A percentile compares a stretch with the other conserved stretches of the same genome.
Evolutionary conservation across 352 stramenopile species (phyloP).

Genomic region (Globisporangium recalcitrans): DNA sequence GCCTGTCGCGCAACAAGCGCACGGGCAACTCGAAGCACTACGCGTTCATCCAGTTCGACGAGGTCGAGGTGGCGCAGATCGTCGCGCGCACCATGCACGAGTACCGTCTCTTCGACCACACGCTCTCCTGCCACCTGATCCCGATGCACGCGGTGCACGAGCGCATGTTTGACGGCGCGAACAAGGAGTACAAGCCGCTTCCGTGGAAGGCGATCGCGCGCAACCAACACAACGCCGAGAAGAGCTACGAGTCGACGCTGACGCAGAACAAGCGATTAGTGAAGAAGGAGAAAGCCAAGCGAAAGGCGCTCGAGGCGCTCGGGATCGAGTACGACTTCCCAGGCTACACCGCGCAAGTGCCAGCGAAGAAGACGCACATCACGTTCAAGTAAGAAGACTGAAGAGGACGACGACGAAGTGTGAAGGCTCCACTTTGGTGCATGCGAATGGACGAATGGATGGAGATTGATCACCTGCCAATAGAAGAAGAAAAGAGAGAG

Average conservation of each 20-base stretch:
- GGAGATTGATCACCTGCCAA: not conserved
- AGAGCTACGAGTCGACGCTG: constrained; percentile 71
- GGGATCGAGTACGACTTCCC: constrained; percentile 87
- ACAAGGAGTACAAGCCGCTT: constrained; percentile 78
- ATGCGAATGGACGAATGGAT: not conserved
- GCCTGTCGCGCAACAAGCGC: constrained; percentile 93
- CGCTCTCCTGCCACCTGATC: constrained; percentile 92
- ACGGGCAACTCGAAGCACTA: constrained; percentile 94
- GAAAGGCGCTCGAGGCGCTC: constrained; percentile 61
- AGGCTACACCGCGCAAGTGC: constrained; percentile 59
- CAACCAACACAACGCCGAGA: constrained; percentile 74
- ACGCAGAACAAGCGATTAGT: constrained; percentile 68
- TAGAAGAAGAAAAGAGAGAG: constrained; percentile 2
- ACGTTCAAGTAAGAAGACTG: constrained; percentile 40
- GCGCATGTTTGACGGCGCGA: constrained; percentile 82
- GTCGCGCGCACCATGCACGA: constrained; percentile 94
- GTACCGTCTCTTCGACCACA: constrained; percentile 93
- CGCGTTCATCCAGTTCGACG: constrained; percentile 95
- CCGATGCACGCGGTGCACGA: constrained; percentile 84
- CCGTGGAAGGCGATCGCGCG: constrained; percentile 64
- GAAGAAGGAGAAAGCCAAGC: constrained; percentile 73
- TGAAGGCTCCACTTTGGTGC: not conserved
- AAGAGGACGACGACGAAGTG: constrained; percentile 9
- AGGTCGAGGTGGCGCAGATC: constrained; percentile 89
- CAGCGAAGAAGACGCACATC: constrained; percentile 76